These are phyloP conservation scores for Eimeria sp. DNA, from an alignment of 169 alveolate genomes.

Conservation along the genomic window DNA sequence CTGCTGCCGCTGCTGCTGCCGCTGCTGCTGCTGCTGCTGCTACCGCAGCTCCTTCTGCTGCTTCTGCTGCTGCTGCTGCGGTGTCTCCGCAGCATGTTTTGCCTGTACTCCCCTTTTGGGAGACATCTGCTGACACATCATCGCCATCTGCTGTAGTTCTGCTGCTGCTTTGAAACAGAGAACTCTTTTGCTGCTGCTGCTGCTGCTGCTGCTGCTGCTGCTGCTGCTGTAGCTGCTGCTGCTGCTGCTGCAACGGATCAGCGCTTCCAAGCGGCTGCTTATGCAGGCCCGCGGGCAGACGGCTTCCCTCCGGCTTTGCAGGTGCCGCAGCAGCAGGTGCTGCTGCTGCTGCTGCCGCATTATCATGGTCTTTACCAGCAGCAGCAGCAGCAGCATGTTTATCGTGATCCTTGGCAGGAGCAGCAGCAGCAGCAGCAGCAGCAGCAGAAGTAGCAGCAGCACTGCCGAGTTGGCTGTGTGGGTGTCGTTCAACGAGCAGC, in stretches of 20 bases:
- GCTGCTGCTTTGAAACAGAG: neutral
- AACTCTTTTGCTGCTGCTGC: slow-evolving; percentile 51
- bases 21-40: slow-evolving; percentile 4
- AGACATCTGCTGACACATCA: neutral
- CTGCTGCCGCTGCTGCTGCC: neutral
- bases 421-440: neutral
- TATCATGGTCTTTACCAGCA: too few relatives aligned
- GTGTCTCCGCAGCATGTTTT: neutral
- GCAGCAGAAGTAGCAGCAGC: slow-evolving; percentile 32
- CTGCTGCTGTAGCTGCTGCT: neutral
- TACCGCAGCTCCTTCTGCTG: neutral
- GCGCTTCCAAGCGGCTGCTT: neutral
- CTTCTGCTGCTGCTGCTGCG: slow-evolving; percentile 11
- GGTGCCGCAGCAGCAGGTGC: slow-evolving; percentile 4
- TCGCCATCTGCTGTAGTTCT: neutral
- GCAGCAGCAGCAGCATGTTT: too few relatives aligned
- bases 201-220: slow-evolving; percentile 17
- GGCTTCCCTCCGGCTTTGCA: neutral
- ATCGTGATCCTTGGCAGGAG: neutral
- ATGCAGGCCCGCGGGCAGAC: neutral
- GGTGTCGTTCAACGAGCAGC: slow-evolving; percentile 17
- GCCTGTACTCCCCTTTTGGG: neutral
- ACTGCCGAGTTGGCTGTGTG: neutral
- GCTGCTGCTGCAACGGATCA: slow-evolving; percentile 16
- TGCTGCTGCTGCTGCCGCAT: neutral